Evolutionary conservation across 352 stramenopile species (phyloP), one percentile per base, ranked within the genome.

Genomic region (Phytophthora fragariae): DNA sequence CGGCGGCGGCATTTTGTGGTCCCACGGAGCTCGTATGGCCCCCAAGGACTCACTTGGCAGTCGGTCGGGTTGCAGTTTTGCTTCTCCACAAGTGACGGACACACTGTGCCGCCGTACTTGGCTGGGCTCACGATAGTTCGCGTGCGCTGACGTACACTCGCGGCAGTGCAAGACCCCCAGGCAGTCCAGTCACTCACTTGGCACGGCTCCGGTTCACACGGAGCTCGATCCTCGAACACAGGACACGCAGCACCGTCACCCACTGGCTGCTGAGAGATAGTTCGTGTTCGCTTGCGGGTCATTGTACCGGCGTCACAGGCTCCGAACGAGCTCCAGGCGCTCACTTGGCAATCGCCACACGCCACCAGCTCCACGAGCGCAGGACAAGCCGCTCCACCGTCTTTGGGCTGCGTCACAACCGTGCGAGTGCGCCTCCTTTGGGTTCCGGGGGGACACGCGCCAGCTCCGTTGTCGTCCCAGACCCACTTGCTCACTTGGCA

Each of bases 51-150:
- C 19, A 92, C 82, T 41, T 80, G 79, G 59, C 85, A 93, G 69
- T 93, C 76, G 0, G 68, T 81, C 11, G 84, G 84, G 72, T 91
- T 91, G 64, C 86, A 93, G 65, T 90, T 92, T 31, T 89, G 79
- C 27, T 70, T 64, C 9, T 91, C 79, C 0, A 81, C 69, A 7
- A 92, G 73, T 9, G 60, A 15, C 3, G 79, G 75, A 12, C 86
- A 93, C 5, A 61, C 55, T 1, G 78, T 73, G 12, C 86, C 86
- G 15, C 72, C 65, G 65, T 92, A 92, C 35, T 81, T 70, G 14
- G 84, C 70, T 0, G 75, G 56, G 2, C 65, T 90, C 10, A 75
- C 31, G 15, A 92, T 62, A 0, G 76, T 89, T 19, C 84, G 84
- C 0, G 81, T 84, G 14, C 84, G 81, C 44, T 81, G 82, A 29